Evolutionary conservation across 306 rosid species (phyloP).

Genomic region (Dryas alaskensis): DNA sequence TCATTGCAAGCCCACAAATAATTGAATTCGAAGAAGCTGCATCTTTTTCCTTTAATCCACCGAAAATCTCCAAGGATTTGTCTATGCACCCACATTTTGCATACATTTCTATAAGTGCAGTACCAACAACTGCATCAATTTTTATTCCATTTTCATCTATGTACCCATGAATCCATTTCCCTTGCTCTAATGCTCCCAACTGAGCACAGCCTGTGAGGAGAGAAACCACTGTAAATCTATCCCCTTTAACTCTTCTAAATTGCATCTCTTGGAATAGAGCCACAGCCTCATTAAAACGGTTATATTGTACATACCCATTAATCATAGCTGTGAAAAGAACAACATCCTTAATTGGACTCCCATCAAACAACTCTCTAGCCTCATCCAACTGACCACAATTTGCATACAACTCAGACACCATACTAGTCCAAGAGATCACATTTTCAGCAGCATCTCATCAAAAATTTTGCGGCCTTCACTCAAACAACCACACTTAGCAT

Average conservation of each 20-base stretch:
- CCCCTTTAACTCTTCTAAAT: conserved; percentile 43
- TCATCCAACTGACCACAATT: conserved; percentile 54
- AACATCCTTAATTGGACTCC: conserved; percentile 55
- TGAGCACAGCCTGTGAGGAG: conserved; percentile 78
- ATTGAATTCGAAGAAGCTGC: conserved; percentile 68
- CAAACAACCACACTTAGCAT: conserved; percentile 57
- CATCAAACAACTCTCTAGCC: conserved; percentile 66
- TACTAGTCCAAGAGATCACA: conserved; percentile 71
- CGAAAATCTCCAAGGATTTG: conserved; percentile 56
- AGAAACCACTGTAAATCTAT: conserved; percentile 54
- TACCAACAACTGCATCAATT: conserved; percentile 64
- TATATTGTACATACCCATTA: conserved; percentile 68
- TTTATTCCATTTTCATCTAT: conserved; percentile 38
- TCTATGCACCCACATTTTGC: conserved; percentile 67
- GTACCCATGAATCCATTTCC: conserved; percentile 59
- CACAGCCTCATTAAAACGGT: conserved; percentile 57
- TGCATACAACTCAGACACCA: conserved; percentile 59
- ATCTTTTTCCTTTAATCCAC: conserved; percentile 51
- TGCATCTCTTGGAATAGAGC: conserved; percentile 61
- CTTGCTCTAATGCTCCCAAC: conserved; percentile 65
- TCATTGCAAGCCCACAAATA: conserved; percentile 67
- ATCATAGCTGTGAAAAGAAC: conserved; percentile 85
- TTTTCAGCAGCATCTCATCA: conserved; percentile 46
- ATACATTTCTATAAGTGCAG: conserved; percentile 74
- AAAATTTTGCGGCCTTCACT: conserved; percentile 42